Evolutionary conservation across 2,329 filamentous ascomycete species (phyloP).

Genomic region (Nannizzia gypsea): DNA sequence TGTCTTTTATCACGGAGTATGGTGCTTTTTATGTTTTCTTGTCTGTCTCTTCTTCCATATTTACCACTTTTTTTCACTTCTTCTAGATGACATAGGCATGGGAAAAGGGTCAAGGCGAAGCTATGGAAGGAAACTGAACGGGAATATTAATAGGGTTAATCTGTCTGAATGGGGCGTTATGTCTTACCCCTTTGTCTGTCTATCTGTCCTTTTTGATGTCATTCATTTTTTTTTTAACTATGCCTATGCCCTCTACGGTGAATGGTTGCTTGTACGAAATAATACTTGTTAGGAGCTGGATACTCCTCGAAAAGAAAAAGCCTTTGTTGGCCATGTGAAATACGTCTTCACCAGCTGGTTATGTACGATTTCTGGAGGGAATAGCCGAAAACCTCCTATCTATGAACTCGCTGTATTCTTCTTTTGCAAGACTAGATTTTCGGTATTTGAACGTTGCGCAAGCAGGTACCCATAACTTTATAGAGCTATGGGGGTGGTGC

Average conservation of each 20-base stretch:
- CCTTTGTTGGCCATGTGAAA: background rate
- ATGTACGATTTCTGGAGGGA: background rate
- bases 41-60: background rate
- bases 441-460: too few species aligned
- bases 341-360: background rate
- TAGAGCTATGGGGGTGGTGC: too few species aligned
- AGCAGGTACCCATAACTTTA: too few species aligned
- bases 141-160: background rate
- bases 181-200: background rate
- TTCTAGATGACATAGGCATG: background rate
- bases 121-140: background rate
- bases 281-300: background rate
- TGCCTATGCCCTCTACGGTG: background rate
- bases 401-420: background rate
- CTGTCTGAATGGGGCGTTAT: background rate
- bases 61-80: background rate
- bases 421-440: background rate
- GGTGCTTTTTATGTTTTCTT: background rate
- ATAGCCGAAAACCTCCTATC: background rate
- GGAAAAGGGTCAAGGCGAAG: background rate
- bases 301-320: background rate
- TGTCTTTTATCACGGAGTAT: background rate
- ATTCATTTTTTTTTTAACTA: background rate
- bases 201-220: background rate
- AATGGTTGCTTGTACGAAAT: background rate